Evolutionary conservation across 75 land plant genomes (phyloP).

Genomic region (Cupressus sempervirens): DNA sequence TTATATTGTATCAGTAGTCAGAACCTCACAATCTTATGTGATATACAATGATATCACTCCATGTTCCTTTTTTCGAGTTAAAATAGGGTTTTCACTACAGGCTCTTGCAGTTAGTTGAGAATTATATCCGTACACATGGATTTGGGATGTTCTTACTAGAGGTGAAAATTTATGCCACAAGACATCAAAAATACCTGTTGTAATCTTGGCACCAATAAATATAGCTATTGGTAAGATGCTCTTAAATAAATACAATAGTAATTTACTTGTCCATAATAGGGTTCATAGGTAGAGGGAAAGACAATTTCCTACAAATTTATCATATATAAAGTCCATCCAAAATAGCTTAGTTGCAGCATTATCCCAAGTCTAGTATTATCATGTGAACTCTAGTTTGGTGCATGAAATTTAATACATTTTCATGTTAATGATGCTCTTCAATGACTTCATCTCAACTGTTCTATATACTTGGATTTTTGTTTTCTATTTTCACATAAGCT

Average conservation of each 20-base stretch:
- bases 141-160: background rate
- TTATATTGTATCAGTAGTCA: background rate
- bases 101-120: background rate
- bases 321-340: background rate
- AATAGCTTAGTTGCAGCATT: background rate
- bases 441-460: background rate
- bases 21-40: background rate
- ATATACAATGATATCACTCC: background rate
- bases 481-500: background rate
- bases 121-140: background rate
- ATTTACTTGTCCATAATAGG: background rate
- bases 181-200: background rate
- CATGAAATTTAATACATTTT: no score
- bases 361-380: background rate
- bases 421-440: background rate
- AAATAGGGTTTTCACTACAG: background rate
- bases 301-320: background rate
- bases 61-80: no score
- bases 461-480: no score
- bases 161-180: background rate
- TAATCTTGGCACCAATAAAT: background rate
- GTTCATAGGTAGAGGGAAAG: background rate
- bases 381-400: background rate
- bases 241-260: no score
- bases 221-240: background rate